Evolutionary conservation across 306 rosid species (phyloP).

Genomic region (Castanea crenata): DNA sequence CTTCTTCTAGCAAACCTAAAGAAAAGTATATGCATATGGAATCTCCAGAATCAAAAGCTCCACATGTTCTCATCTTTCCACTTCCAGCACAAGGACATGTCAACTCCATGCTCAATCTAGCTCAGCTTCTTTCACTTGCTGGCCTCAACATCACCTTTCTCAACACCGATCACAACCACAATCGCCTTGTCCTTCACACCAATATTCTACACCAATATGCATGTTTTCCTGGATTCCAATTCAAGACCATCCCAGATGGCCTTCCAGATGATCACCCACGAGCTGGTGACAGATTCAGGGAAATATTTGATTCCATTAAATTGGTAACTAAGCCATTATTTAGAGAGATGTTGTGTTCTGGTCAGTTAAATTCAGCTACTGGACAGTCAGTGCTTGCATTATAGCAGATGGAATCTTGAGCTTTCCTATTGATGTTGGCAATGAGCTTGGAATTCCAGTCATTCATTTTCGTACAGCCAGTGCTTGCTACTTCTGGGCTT

Average conservation of each 20-base stretch:
- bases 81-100: slow-evolving; percentile 35
- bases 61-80: slow-evolving; percentile 31
- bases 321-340: slow-evolving; percentile 27
- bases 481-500: slow-evolving; percentile 46
- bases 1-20: too few species aligned
- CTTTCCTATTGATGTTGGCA: slow-evolving; percentile 28
- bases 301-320: background rate
- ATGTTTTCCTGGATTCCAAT: slow-evolving; percentile 25
- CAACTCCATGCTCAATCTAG: slow-evolving; percentile 35
- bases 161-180: slow-evolving; percentile 25
- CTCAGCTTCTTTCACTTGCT: slow-evolving; percentile 30
- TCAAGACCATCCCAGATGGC: slow-evolving; percentile 33
- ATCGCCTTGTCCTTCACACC: slow-evolving; percentile 9
- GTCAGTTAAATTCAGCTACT: background rate
- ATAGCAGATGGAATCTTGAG: slow-evolving; percentile 44
- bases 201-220: slow-evolving; percentile 2
- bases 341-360: slow-evolving; percentile 15
- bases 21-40: background rate
- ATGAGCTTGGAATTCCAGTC: slow-evolving; percentile 26
- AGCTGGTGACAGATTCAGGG: background rate
- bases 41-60: background rate
- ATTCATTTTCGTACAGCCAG: slow-evolving; percentile 41
- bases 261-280: slow-evolving; percentile 14
- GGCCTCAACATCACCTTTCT: slow-evolving; percentile 32
- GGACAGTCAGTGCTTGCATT: slow-evolving; percentile 15